Percentiles rank a stretch among this genome's conserved stretches.
phyloP scores from a whole-genome alignment of 2,329 filamentous ascomycete genomes.

The Penicillium sp. region DNA sequence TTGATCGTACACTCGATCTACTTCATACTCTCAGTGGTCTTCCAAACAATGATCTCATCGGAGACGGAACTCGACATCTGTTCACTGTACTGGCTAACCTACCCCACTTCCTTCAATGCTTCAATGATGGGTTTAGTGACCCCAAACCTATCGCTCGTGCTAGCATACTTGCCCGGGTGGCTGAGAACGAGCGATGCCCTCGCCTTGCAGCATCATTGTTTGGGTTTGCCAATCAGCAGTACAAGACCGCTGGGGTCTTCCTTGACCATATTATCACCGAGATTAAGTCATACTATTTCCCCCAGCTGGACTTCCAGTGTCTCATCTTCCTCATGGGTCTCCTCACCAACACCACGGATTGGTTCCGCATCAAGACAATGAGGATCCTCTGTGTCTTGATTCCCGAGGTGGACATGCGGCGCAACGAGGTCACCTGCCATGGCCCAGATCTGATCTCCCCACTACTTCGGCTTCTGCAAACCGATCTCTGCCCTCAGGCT shows the following conservation, averaged over 20 bases:
- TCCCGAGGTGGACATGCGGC: conserved; percentile 88
- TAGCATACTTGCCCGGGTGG: conserved; percentile 66
- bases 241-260: conserved; percentile 70
- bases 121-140: conserved; percentile 63
- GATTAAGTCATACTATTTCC: conserved; percentile 74
- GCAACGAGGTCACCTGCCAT: conserved; percentile 82
- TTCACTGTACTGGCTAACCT: conserved; percentile 90
- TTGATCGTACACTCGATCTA: conserved; percentile 72
- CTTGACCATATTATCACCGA: conserved; percentile 69
- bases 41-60: conserved; percentile 76
- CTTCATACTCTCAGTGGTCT: conserved; percentile 76
- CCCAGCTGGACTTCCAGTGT: conserved; percentile 76
- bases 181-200: conserved; percentile 67
- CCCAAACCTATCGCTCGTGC: conserved; percentile 61
- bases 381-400: conserved; percentile 80
- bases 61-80: conserved; percentile 75
- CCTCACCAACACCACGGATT: conserved; percentile 80
- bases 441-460: conserved; percentile 95
- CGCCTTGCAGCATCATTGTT: conserved; percentile 67
- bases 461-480: conserved; percentile 81
- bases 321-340: conserved; percentile 88
- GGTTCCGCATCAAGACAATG: conserved; percentile 93
- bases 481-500: conserved; percentile 89
- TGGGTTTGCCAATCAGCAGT: conserved; percentile 65
- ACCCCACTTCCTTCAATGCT: conserved; percentile 75